phyloP scores from a whole-genome alignment of 208 protist species.

The Leishmania turanica region DNA sequence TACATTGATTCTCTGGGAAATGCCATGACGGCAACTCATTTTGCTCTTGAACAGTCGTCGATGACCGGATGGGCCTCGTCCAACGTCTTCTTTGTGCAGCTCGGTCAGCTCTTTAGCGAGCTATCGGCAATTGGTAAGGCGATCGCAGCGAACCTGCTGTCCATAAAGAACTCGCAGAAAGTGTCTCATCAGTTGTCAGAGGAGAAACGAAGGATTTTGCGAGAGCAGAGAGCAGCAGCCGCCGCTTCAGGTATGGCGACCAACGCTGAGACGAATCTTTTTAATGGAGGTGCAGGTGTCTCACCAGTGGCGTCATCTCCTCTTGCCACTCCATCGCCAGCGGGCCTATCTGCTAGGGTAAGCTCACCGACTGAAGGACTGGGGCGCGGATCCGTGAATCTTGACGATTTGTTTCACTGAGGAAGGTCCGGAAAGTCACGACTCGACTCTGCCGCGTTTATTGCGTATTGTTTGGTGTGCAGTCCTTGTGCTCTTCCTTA shows the following conservation, averaged over 20 bases:
- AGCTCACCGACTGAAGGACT: not conserved
- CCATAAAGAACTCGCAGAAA: conserved; percentile 62
- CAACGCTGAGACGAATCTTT: not conserved
- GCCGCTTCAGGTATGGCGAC: not conserved
- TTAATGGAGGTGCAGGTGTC: not conserved
- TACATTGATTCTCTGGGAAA: conserved; percentile 45
- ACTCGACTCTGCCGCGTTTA: not conserved
- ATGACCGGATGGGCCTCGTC: conserved; percentile 70
- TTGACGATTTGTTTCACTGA: conserved; percentile 42
- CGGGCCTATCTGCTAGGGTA: not conserved
- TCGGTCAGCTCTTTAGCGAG: conserved; percentile 48
- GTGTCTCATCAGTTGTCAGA: conserved; percentile 56
- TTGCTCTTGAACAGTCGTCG: conserved; percentile 68
- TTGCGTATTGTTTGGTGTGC: no score
- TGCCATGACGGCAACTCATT: conserved; percentile 51
- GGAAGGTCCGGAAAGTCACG: no score
- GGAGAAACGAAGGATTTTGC: conserved; percentile 42
- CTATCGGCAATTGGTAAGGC: conserved; percentile 12
- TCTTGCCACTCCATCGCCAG: not conserved
- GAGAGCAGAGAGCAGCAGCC: conserved; percentile 5
- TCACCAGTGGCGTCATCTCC: not conserved
- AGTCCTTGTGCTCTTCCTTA: not conserved
- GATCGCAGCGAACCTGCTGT: conserved; percentile 33
- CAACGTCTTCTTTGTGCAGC: conserved; percentile 74
- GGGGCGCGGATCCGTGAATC: conserved; percentile 8